Conservation (phyloP, 208 protist genomes). For the Acanthamoeba healyi region DNA sequence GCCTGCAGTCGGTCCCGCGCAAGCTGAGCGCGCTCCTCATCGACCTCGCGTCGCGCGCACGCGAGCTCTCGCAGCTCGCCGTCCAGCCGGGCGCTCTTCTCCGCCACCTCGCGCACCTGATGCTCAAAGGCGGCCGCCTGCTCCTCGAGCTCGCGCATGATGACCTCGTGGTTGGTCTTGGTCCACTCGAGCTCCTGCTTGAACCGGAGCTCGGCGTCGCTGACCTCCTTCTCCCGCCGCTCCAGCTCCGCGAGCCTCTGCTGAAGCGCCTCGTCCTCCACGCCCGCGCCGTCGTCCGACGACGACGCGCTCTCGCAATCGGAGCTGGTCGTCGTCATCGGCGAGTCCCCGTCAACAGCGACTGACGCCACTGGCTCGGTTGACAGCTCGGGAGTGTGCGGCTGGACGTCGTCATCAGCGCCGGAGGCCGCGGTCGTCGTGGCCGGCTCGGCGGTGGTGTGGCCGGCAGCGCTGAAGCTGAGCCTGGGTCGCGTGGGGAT, state of each 20-base stretch:
- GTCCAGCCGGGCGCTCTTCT: constrained; percentile 20
- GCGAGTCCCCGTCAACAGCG: no score
- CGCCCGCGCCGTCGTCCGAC: no score
- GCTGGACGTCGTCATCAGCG: no score
- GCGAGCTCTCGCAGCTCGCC: neutral
- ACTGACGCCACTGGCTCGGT: no score
- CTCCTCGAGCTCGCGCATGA: constrained; percentile 12
- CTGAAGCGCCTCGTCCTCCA: neutral
- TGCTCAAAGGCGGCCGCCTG: neutral
- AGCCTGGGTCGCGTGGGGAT: neutral
- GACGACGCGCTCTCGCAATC: no score
- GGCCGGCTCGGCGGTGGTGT: no score
- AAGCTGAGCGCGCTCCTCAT: neutral
- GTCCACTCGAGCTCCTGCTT: constrained; percentile 7
- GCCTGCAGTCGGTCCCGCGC: neutral
- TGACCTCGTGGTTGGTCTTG: neutral
- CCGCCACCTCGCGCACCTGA: neutral
- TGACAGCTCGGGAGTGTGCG: no score
- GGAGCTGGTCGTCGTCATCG: no score
- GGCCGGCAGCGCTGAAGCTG: neutral
- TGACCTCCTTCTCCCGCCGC: neutral
- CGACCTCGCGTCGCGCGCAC: neutral
- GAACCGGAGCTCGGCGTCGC: neutral
- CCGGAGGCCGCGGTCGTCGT: neutral
- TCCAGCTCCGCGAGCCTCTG: neutral